phyloP scores from a whole-genome alignment of 2,329 filamentous ascomycete species.

The Ophidiomyces ophidiicola region DNA sequence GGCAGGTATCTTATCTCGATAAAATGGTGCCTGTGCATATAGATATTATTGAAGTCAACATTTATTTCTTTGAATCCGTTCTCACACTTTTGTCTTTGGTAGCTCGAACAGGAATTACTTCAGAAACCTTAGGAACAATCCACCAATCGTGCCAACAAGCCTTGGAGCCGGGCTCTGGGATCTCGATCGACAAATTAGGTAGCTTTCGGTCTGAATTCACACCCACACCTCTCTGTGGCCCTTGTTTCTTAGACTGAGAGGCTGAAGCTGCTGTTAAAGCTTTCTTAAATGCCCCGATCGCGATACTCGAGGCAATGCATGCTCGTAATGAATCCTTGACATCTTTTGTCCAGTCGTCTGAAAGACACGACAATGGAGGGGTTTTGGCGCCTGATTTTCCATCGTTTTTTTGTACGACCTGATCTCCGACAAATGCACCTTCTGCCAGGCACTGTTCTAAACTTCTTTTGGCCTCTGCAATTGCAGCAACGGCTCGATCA shows the following conservation, averaged over 20 bases:
- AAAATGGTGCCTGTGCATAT: too few species aligned
- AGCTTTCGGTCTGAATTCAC: conserved; percentile 4
- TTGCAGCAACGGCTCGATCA: conserved; percentile 30
- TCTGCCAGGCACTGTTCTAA: conserved; percentile 33
- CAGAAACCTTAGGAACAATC: conserved; percentile 32
- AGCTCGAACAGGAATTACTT: conserved; percentile 12
- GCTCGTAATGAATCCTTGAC: conserved; percentile 52
- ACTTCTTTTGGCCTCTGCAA: conserved; percentile 31
- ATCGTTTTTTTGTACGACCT: conserved; percentile 4
- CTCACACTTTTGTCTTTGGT: too few species aligned
- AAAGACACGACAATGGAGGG: conserved; percentile 35
- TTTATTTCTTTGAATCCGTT: too few species aligned
- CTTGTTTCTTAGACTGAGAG: neutral
- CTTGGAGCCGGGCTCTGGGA: conserved; percentile 30
- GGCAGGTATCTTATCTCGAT: too few species aligned
- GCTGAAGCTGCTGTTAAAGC: conserved; percentile 32
- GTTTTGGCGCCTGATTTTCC: conserved; percentile 7
- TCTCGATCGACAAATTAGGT: conserved; percentile 25
- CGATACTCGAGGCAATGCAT: conserved; percentile 58
- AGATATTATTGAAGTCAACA: too few species aligned
- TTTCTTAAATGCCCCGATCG: conserved; percentile 49
- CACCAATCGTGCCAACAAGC: conserved; percentile 37
- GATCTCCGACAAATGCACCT: conserved; percentile 24
- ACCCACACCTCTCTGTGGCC: conserved; percentile 7
- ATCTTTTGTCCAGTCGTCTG: conserved; percentile 50